Evolutionary conservation across 371 early-diverging fungal species (phyloP), one percentile per base, ranked within the genome.

Genomic region (Mortierella sp.): DNA sequence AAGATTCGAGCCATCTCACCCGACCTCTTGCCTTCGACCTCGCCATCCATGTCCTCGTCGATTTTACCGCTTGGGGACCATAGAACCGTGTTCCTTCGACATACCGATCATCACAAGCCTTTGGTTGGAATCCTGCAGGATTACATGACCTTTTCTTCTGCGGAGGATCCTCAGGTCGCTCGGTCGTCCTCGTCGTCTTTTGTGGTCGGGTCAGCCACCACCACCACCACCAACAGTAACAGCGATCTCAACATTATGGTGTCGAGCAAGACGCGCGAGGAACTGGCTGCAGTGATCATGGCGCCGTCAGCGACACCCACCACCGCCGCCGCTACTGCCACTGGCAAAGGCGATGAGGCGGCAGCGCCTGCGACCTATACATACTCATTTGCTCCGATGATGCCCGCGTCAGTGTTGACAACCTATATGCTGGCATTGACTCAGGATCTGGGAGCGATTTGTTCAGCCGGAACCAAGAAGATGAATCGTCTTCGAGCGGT

Each of bases 341-440:
- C 8, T 65, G 72, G 44, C 7, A 44, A 49, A n/a, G 35, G 65
- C 18, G 72, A 72, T 8, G 72, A 35, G 27, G 35, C 27, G 4
- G 11, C 65, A 38, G 32, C 68, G 41, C 43, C 55, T 4, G 55
- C 74, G 35, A 43, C 74, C 0, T 76, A 68, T 14, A 86, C 85
- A 29, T 88, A 87, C n/a, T 93, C 92, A 0, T 91, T 87, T 74
- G 88, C 91, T 0, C 91, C 91, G 58, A 78, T 92, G 72, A 86
- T 90, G 75, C 92, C 94, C 3, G 81, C 90, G 0, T 88, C 92
- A 0, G 83, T 84, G 10, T 83, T 91, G 35, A 78, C 91, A 8
- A 89, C 90, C 0, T 84, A 87, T 60, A 70, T 93, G 11, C 78
- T 87, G 32, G 29, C 73, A 0, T 79, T 91, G 21, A 91, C 93